A percentile compares a stretch with the other conserved stretches of the same genome.
phyloP scores from a whole-genome alignment of 2,329 filamentous ascomycete species.

The Hypoxylon sp. region DNA sequence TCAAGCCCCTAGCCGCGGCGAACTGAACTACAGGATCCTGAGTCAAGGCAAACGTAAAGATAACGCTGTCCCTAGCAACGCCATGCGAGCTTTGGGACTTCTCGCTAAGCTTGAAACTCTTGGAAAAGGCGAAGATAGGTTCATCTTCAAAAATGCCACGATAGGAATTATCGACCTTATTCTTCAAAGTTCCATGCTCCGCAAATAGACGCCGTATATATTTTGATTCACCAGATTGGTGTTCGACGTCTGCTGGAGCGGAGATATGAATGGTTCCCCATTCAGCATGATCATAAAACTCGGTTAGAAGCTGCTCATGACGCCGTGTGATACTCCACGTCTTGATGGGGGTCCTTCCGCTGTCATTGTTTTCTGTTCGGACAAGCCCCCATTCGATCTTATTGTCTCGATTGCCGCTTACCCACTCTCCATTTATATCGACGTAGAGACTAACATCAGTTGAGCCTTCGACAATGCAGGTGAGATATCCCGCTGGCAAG shows the following conservation, averaged over 20 bases:
- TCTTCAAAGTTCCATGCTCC: constrained; percentile 74
- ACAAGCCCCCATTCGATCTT: constrained; percentile 78
- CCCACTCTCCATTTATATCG: constrained; percentile 84
- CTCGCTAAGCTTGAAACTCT: constrained; percentile 69
- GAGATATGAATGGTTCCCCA: constrained; percentile 88
- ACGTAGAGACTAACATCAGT: constrained; percentile 76
- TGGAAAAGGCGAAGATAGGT: constrained; percentile 85
- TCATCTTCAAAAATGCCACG: constrained; percentile 82
- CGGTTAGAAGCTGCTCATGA: constrained; percentile 79
- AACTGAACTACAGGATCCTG: constrained; percentile 86
- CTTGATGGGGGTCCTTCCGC: constrained; percentile 64
- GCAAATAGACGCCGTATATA: constrained; percentile 78
- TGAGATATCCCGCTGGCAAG: constrained; percentile 85
- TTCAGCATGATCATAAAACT: constrained; percentile 81
- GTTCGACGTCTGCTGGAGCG: constrained; percentile 74
- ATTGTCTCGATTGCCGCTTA: constrained; percentile 79
- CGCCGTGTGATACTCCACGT: constrained; percentile 75
- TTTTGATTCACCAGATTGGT: constrained; percentile 79
- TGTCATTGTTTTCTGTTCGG: constrained; percentile 57
- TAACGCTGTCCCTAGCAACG: constrained; percentile 66
- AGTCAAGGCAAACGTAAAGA: constrained; percentile 83
- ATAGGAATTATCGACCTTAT: constrained; percentile 76
- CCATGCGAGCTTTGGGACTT: constrained; percentile 51
- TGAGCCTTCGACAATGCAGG: constrained; percentile 76
- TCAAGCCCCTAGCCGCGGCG: constrained; percentile 81